phyloP scores from a whole-genome alignment of 495 filamentous ascomycete species.

The Podospora pseudocomata region DNA sequence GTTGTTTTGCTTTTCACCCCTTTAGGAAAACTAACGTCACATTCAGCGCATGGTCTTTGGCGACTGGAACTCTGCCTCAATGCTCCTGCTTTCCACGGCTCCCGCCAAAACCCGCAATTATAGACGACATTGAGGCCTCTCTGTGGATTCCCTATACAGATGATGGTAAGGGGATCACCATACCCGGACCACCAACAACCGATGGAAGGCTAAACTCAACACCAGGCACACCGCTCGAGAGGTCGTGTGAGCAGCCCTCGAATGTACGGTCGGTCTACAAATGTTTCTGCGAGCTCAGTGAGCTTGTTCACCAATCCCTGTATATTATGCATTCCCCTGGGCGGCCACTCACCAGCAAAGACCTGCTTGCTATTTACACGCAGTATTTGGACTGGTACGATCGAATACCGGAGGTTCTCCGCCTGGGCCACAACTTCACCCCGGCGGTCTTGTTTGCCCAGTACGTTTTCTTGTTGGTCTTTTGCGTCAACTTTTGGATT shows the following conservation, averaged over 20 bases:
- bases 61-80: slow-evolving; percentile 60
- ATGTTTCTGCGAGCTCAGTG: slow-evolving; percentile 62
- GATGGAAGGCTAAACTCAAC: slow-evolving; percentile 19
- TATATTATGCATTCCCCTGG: slow-evolving; percentile 61
- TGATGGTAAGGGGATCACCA: slow-evolving; percentile 41
- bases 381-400: slow-evolving; percentile 62
- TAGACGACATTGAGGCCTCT: slow-evolving; percentile 51
- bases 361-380: slow-evolving; percentile 53
- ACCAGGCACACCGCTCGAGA: slow-evolving; percentile 44
- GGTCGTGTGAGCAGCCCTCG: slow-evolving; percentile 50
- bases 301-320: slow-evolving; percentile 63
- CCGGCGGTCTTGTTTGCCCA: slow-evolving; percentile 61
- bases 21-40: slow-evolving; percentile 24
- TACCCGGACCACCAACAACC: neutral
- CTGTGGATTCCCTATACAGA: slow-evolving; percentile 59
- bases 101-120: slow-evolving; percentile 54
- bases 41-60: slow-evolving; percentile 59
- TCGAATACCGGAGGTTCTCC: slow-evolving; percentile 54
- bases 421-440: slow-evolving; percentile 55
- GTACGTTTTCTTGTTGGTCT: slow-evolving; percentile 42
- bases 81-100: slow-evolving; percentile 55
- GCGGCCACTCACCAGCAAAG: slow-evolving; percentile 53
- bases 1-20: neutral
- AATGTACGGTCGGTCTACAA: slow-evolving; percentile 57
- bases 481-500: neutral